Evolutionary conservation across 2,329 filamentous ascomycete genomes (phyloP).

Genomic region (Trichoderma polysporum): DNA sequence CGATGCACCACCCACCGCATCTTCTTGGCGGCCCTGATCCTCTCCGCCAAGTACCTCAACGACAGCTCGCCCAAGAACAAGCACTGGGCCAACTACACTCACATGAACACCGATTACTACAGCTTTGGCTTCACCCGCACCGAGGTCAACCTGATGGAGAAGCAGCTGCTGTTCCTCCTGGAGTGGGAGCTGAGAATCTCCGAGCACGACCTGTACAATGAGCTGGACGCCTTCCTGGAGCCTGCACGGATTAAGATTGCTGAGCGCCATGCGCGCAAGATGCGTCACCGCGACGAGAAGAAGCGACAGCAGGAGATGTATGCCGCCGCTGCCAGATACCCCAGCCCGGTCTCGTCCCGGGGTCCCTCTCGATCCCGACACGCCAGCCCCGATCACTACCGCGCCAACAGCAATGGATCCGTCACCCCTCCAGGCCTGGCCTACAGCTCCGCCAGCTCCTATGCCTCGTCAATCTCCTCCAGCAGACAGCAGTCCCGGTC

Average conservation of each 20-base stretch:
- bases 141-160: conserved; percentile 99
- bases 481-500: conserved; percentile 50
- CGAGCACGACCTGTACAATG: conserved; percentile 79
- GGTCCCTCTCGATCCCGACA: conserved; percentile 44
- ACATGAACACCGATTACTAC: conserved; percentile 63
- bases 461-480: conserved; percentile 48
- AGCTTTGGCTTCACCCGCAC: conserved; percentile 89
- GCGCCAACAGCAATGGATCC: conserved; percentile 40
- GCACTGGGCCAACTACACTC: conserved; percentile 96
- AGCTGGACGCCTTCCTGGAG: conserved; percentile 84
- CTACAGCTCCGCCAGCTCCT: conserved; percentile 51
- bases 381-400: conserved; percentile 42
- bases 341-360: conserved; percentile 47
- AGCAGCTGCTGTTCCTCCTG: conserved; percentile 90
- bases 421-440: conserved; percentile 49
- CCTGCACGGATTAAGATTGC: conserved; percentile 69
- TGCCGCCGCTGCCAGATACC: conserved; percentile 40
- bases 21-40: conserved; percentile 84
- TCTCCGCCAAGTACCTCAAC: conserved; percentile 95
- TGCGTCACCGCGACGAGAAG: conserved; percentile 50
- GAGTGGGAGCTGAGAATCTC: conserved; percentile 91
- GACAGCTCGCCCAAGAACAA: conserved; percentile 99
- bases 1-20: conserved; percentile 96
- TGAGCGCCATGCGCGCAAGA: conserved; percentile 50
- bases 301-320: conserved; percentile 40